Base-by-base conservation (phyloP, 2,329 filamentous ascomycete species). In the Neocucurbitaria cava region DNA sequence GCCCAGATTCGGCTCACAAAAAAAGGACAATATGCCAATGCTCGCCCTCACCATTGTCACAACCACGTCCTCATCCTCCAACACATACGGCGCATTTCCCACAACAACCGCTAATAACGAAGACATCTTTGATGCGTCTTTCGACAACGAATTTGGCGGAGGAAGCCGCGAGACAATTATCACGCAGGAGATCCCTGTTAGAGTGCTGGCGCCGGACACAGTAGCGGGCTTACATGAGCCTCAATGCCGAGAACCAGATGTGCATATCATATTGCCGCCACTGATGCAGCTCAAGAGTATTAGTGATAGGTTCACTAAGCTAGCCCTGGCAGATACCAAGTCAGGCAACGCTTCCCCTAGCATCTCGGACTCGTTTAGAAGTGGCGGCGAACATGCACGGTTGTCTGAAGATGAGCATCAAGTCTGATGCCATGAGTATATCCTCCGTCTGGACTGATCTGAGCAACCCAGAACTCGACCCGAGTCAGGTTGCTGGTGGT, bases 141-240 rank as follows among this genome's bases (percentile, higher is more conserved):
- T 71, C 51, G 60, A 71, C 54, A 58, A 66, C 38, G 46, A 65
- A 1, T 62, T 69, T 21, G 64, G 63, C 17, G 62, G 85, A 72
- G 63, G 82, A 39, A 91, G 94, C 69, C 88, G 92, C 65, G 93
- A 97, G 74, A 96, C 95, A 59, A 84, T 96, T 65, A 90, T 99
- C 69, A 96, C 92, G 0, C 95, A 99, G 72, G 92, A 98, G 76
- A 90, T 99, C 35, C 95, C 95, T n/a, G 89, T 98, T 39, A 89
- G 93, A 17, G 92, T 99, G 1, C 84, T 99, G 9, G 87, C 91
- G 53, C 88, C 91, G 2, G 86, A 89, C 47, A 89, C 87, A 0
- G 92, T 98, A n/a, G 90, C 95, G 69, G 90, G 88, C n/a, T 87
- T 98, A 58, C 92, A 96, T 79, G 94, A 99, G 78, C 95, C 95